A percentile compares a stretch with the other conserved stretches of the same genome.
These are phyloP conservation scores for Paraphaeosphaeria minitans DNA, from an alignment of 2,329 filamentous ascomycete species.

Conservation along the genomic window DNA sequence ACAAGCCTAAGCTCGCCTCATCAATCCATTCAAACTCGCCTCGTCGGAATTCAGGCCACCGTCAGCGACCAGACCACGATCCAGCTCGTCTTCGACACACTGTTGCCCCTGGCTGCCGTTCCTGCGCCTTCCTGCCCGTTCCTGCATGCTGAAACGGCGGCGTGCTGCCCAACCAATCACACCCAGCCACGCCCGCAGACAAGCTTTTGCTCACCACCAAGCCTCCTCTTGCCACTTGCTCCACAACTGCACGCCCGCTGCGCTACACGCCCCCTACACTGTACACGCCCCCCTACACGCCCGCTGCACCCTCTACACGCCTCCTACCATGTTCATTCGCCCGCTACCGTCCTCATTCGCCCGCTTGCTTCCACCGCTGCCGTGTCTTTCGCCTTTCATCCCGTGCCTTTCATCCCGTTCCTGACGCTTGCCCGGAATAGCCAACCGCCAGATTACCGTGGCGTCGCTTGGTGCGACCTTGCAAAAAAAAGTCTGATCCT, in stretches of 20 bases:
- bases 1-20: too few species aligned
- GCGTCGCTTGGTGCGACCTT: conserved; percentile 27
- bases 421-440: conserved; percentile 28
- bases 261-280: too few species aligned
- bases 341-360: too few species aligned
- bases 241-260: too few species aligned
- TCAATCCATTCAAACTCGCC: too few species aligned
- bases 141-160: conserved; percentile 36
- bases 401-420: conserved; percentile 18
- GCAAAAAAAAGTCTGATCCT: conserved; percentile 35
- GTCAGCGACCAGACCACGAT: background rate
- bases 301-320: too few species aligned
- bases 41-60: too few species aligned
- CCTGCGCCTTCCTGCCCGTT: conserved; percentile 19
- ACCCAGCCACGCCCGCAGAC: conserved; percentile 26
- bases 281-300: too few species aligned
- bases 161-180: conserved; percentile 25
- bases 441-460: conserved; percentile 24
- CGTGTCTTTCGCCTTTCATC: conserved; percentile 13
- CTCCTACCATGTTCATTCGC: too few species aligned
- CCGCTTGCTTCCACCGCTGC: conserved; percentile 11
- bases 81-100: background rate
- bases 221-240: too few species aligned
- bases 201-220: too few species aligned
- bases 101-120: background rate